Evolutionary conservation across 345 rosid genomes (phyloP), one percentile per base, ranked within the genome.

Genomic region (Bruguiera gymnorhiza): DNA sequence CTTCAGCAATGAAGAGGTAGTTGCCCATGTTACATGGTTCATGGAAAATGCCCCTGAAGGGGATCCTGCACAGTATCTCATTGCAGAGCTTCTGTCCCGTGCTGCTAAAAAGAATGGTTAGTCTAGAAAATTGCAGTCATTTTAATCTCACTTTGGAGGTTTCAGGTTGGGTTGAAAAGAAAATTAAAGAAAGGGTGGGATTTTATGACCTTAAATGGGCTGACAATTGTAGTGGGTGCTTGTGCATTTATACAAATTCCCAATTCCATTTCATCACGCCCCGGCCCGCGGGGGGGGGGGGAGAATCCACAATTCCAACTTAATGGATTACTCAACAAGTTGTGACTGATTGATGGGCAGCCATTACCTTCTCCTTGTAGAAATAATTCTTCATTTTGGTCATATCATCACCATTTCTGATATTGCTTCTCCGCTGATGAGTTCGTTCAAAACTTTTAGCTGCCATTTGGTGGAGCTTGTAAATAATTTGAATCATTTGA

Each of bases 31-130:
- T 70, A 91, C 88, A 13, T 93, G 98, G 98, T 93, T 93, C 84
- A 89, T 93, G 68, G 98, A 93, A 78, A 93, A 90, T 76, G 96
- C 86, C 56, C 98, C 98, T 53, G 96, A 85, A 79, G 98, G 98
- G 1, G 98, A 93, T 81, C 98, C 98, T 74, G 97, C 98, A 32
- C 97, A 93, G 72, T 88, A 91, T 78, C 97, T 93, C 69, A 81
- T 93, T 71, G 89, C 97, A 2, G 96, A 91, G 86, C 92, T 93
- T 70, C 87, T 93, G 29, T 86, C 89, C 76, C 97, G 98, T 36
- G 98, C 97, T 53, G 98, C 98, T 66, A 88, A 88, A 82, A 93
- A 91, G 88, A 93, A 91, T 68, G 98, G 98, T 91, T 63, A 74
- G 83, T 76, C 8, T 15, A 55, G 65, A 54, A 39, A 65, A 20